phyloP scores from a whole-genome alignment of 2,329 filamentous ascomycete genomes.

The Aspergillus sclerotialis region DNA sequence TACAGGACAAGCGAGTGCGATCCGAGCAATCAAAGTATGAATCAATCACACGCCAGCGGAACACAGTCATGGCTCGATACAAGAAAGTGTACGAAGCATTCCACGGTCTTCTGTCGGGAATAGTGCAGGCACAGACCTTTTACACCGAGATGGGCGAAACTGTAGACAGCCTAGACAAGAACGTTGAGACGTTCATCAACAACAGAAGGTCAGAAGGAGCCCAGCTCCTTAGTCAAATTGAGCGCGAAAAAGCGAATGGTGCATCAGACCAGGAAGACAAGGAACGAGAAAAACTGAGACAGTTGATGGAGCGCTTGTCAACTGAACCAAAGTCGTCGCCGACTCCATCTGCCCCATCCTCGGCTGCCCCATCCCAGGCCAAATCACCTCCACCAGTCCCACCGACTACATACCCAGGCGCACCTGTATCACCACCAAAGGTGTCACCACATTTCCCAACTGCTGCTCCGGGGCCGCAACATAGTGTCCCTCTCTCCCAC shows the following conservation, averaged over 20 bases:
- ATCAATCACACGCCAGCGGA: constrained; percentile 72
- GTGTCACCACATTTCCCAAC: constrained; percentile 31
- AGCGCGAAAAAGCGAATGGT: constrained; percentile 63
- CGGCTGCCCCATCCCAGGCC: constrained; percentile 39
- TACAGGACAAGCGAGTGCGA: constrained; percentile 90
- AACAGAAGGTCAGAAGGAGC: constrained; percentile 88
- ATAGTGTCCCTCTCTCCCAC: constrained; percentile 24
- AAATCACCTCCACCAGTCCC: constrained; percentile 31
- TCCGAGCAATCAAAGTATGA: constrained; percentile 96
- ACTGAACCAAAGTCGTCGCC: constrained; percentile 52
- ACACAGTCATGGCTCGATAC: constrained; percentile 75
- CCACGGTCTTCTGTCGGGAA: constrained; percentile 76
- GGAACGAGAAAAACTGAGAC: constrained; percentile 77
- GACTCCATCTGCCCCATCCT: constrained; percentile 28
- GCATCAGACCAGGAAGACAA: constrained; percentile 61
- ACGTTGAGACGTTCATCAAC: constrained; percentile 94
- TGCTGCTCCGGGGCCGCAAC: constrained; percentile 13
- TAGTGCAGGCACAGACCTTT: constrained; percentile 84
- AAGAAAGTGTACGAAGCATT: constrained; percentile 90
- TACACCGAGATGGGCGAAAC: constrained; percentile 95
- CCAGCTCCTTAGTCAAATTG: constrained; percentile 81
- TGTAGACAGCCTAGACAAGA: constrained; percentile 84
- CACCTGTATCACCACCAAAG: constrained; percentile 34
- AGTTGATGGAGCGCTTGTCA: constrained; percentile 92
- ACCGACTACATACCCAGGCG: constrained; percentile 22